Conservation (phyloP, 2,329 filamentous ascomycete species). For the Dactylellina haptotyla region DNA sequence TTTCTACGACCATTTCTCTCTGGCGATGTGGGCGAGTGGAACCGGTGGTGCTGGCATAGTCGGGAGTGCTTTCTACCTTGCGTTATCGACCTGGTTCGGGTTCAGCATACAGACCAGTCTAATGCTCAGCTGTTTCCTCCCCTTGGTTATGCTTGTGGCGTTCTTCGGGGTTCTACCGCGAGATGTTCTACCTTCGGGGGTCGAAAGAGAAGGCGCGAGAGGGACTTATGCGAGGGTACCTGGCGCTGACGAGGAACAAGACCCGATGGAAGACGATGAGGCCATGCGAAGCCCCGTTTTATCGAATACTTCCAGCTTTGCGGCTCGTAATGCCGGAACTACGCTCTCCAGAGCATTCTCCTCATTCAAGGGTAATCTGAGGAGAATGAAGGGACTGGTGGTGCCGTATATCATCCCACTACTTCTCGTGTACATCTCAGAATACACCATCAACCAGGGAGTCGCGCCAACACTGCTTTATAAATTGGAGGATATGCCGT, state of each 20-base stretch:
- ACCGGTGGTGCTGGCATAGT: conserved; percentile 88
- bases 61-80: conserved; percentile 86
- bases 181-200: conserved; percentile 63
- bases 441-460: conserved; percentile 98
- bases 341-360: conserved; percentile 56
- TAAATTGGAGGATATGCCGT: conserved; percentile 76
- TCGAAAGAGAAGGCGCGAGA: conserved; percentile 64
- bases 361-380: conserved; percentile 67
- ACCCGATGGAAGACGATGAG: conserved; percentile 40
- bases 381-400: conserved; percentile 75
- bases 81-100: conserved; percentile 81
- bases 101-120: conserved; percentile 79
- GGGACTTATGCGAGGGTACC: conserved; percentile 62
- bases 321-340: neutral
- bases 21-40: conserved; percentile 91
- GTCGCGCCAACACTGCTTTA: conserved; percentile 91
- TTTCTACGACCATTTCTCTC: conserved; percentile 86
- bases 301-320: conserved; percentile 33
- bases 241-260: conserved; percentile 58
- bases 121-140: conserved; percentile 80
- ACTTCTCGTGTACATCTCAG: conserved; percentile 89
- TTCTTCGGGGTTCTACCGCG: conserved; percentile 85
- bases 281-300: conserved; percentile 23
- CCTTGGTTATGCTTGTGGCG: conserved; percentile 81
- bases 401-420: conserved; percentile 88